phyloP scores from a whole-genome alignment of 75 land plant species.

The Picea sitchensis region DNA sequence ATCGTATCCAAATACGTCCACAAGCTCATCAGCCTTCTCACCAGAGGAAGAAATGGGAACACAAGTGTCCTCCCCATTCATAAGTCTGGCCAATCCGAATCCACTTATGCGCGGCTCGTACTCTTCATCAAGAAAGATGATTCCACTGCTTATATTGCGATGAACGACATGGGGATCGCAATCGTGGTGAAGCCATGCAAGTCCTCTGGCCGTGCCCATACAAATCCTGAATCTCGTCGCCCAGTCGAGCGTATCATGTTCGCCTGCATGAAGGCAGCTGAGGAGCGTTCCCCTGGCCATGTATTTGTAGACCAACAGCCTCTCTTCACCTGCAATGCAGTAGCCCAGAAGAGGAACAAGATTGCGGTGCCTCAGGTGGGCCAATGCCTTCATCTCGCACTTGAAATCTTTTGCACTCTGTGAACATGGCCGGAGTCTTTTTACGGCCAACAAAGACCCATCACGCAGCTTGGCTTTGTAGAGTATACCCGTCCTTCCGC shows the following conservation, averaged over 20 bases:
- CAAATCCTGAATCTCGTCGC: conserved; percentile 64
- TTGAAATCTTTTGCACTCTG: conserved; percentile 68
- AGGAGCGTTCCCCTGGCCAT: conserved; percentile 72
- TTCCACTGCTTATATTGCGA: conserved; percentile 76
- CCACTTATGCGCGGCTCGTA: conserved; percentile 83
- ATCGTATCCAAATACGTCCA: conserved; percentile 79
- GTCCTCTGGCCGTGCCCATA: conserved; percentile 76
- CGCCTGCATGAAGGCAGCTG: conserved; percentile 40
- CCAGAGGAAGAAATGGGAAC: conserved; percentile 67
- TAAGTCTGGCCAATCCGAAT: conserved; percentile 90
- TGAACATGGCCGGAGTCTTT: conserved; percentile 66
- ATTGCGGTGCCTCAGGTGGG: conserved; percentile 61
- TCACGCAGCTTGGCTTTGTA: conserved; percentile 74
- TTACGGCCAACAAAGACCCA: conserved; percentile 73
- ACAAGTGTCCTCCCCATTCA: conserved; percentile 72
- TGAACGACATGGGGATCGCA: conserved; percentile 93
- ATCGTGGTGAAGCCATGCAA: conserved; percentile 92
- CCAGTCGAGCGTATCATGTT: conserved; percentile 59
- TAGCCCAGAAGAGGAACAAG: conserved; percentile 85
- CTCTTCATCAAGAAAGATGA: conserved; percentile 74
- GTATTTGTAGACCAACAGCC: conserved; percentile 74
- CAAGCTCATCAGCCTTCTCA: conserved; percentile 78
- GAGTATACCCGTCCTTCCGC: conserved; percentile 66
- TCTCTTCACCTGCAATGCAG: conserved; percentile 79
- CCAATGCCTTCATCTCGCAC: conserved; percentile 79